Evolutionary conservation across 2,329 filamentous ascomycete species (phyloP).

Genomic region (Colletotrichum noveboracense): DNA sequence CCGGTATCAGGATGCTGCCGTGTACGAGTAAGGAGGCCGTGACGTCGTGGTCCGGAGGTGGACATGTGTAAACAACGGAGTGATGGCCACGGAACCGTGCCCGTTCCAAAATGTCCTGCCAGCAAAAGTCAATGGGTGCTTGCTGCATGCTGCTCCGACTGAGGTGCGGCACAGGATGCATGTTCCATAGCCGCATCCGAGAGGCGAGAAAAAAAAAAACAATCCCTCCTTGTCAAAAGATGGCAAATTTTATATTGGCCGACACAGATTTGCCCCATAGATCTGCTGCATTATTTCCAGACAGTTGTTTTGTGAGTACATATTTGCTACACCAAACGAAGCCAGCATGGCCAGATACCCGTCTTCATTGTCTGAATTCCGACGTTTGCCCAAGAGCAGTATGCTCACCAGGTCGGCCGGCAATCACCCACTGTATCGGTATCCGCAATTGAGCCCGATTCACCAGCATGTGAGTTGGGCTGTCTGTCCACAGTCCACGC

Average conservation of each 20-base stretch:
- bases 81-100: background rate
- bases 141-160: background rate
- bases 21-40: conserved; percentile 13
- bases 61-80: background rate
- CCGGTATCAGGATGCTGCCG: conserved; percentile 1
- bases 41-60: background rate
- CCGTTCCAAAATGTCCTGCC: background rate
- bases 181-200: background rate
- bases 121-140: conserved; percentile 2
- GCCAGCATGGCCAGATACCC: background rate
- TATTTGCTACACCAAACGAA: background rate
- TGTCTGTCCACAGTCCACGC: background rate
- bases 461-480: background rate
- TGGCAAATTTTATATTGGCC: conserved; percentile 15
- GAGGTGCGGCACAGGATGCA: background rate
- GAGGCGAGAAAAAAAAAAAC: background rate
- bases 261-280: conserved; percentile 8
- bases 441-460: background rate
- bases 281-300: conserved; percentile 16
- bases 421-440: background rate
- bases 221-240: conserved; percentile 1
- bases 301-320: background rate
- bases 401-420: background rate
- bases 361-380: background rate
- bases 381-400: background rate